Evolutionary conservation across 345 rosid genomes (phyloP).

Genomic region (Firmiana major): DNA sequence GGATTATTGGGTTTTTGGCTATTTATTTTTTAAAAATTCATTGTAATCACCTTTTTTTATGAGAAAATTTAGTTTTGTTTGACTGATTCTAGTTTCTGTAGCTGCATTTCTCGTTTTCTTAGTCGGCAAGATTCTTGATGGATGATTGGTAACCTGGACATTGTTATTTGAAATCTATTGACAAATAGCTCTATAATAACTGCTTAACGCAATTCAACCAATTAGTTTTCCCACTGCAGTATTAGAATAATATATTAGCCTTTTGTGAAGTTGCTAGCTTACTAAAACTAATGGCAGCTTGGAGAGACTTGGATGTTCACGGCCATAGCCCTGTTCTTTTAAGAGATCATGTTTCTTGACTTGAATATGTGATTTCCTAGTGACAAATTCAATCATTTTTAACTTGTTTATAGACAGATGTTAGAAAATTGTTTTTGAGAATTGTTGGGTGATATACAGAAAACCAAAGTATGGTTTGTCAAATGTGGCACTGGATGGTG

Average conservation of each 20-base stretch:
- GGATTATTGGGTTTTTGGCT: neutral
- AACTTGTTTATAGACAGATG: neutral
- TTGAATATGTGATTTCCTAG: neutral
- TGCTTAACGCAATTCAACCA: neutral
- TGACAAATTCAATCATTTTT: neutral
- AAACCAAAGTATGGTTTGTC: neutral
- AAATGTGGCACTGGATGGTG: neutral
- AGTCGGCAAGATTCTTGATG: neutral
- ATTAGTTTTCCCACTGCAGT: neutral
- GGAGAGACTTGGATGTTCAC: neutral
- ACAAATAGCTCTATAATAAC: neutral
- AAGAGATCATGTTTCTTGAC: neutral
- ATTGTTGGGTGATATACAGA: neutral
- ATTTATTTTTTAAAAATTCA: neutral
- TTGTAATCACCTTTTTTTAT: neutral
- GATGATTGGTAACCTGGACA: neutral
- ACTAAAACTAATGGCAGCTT: neutral
- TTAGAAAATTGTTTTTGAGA: neutral
- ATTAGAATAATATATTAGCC: neutral
- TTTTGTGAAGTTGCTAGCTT: neutral
- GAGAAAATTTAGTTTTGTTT: neutral
- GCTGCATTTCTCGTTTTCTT: constrained; percentile 7
- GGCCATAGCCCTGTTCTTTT: neutral
- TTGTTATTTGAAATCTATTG: neutral
- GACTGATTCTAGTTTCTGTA: neutral